phyloP scores from a whole-genome alignment of 192 early-diverging fungal genomes.

The Podila verticillata region DNA sequence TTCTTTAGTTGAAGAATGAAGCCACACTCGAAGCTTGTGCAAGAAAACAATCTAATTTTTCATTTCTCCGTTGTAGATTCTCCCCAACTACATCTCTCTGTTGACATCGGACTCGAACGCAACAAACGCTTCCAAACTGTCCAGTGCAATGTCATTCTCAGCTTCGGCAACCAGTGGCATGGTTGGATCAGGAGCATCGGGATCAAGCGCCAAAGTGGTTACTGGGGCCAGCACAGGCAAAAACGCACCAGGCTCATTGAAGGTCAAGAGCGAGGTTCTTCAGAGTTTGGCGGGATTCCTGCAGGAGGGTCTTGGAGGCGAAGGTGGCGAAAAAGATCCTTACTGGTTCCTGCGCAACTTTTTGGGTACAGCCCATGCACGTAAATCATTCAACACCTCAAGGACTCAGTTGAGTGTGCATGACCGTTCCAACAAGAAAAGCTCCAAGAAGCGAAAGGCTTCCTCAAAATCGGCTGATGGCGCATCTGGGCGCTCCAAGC shows the following conservation, averaged over 20 bases:
- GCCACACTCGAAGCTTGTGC: too few species aligned
- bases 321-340: conserved; percentile 53
- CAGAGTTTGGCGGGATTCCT: conserved; percentile 67
- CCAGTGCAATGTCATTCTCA: conserved; percentile 45
- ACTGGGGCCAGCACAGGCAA: conserved; percentile 35
- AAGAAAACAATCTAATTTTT: background rate
- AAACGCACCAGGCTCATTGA: conserved; percentile 43
- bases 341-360: conserved; percentile 64
- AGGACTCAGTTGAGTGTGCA: conserved; percentile 10
- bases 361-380: conserved; percentile 53
- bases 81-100: conserved; percentile 71
- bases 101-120: conserved; percentile 65
- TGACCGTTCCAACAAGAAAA: background rate
- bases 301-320: conserved; percentile 59
- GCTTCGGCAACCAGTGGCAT: conserved; percentile 22
- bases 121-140: conserved; percentile 41
- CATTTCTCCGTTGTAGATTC: conserved; percentile 48
- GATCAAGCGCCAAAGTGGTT: conserved; percentile 5
- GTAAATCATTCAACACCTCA: conserved; percentile 48
- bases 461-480: background rate
- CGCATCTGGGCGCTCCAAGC: conserved; percentile 15
- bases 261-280: conserved; percentile 68
- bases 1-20: background rate
- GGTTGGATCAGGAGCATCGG: conserved; percentile 5
- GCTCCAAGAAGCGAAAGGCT: conserved; percentile 29